Percentiles rank a stretch among this genome's conserved stretches.
These are phyloP conservation scores for Cystobasidium pallidum DNA, from an alignment of 1,284 basidiomycete genomes.

Conservation along the genomic window DNA sequence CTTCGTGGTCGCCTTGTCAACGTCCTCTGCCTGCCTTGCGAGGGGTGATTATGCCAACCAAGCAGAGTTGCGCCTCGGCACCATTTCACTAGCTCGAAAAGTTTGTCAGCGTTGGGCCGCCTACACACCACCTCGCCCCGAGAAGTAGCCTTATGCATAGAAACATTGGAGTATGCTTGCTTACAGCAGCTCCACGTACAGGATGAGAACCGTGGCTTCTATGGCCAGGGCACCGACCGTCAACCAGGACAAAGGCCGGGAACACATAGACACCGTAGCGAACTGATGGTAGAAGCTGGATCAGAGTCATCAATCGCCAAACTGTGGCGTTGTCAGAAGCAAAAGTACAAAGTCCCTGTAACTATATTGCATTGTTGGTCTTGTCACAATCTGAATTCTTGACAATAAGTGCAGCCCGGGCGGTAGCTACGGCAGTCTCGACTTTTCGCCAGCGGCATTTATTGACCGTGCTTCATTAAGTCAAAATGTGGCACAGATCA, in stretches of 20 bases:
- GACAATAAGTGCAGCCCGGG: conserved; percentile 35
- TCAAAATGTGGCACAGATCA: conserved; percentile 40
- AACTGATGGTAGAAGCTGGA: conserved; percentile 28
- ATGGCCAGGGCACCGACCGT: conserved; percentile 38
- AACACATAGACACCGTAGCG: conserved; percentile 16
- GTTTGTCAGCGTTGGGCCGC: too few relatives aligned
- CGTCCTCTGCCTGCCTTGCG: conserved; percentile 13
- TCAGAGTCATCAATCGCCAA: conserved; percentile 29
- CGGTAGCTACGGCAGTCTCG: conserved; percentile 31
- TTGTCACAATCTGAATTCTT: background rate
- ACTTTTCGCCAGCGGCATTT: conserved; percentile 38
- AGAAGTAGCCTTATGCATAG: background rate
- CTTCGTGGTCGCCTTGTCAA: conserved; percentile 9
- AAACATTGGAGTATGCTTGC: background rate
- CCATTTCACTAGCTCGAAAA: too few relatives aligned
- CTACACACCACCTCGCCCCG: too few relatives aligned
- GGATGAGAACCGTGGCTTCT: conserved; percentile 14
- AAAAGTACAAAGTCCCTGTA: conserved; percentile 25
- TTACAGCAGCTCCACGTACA: background rate
- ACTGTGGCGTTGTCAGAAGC: conserved; percentile 30
- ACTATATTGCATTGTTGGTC: background rate
- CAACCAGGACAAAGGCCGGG: too few relatives aligned
- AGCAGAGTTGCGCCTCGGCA: too few relatives aligned
- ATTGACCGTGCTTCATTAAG: conserved; percentile 39
- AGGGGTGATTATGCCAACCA: too few relatives aligned